phyloP scores from a whole-genome alignment of 306 rosid species.

The Gleditsia sinensis region DNA sequence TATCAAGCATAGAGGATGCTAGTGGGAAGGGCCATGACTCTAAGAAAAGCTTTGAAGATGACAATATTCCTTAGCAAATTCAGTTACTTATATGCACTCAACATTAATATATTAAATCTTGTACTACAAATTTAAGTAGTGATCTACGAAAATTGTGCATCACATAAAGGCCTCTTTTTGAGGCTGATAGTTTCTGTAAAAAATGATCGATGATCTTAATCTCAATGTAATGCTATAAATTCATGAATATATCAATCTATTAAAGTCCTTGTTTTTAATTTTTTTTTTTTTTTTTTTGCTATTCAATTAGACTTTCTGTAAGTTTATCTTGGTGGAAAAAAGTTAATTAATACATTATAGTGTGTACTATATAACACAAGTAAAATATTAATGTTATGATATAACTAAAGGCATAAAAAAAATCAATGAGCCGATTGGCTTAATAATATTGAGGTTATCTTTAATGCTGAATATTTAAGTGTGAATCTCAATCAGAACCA shows the following conservation, averaged over 20 bases:
- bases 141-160: neutral
- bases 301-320: neutral
- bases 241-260: neutral
- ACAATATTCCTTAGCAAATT: conserved; percentile 28
- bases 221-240: too few relatives aligned
- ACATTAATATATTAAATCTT: neutral
- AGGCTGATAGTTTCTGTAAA: neutral
- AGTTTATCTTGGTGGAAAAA: neutral
- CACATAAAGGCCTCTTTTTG: neutral
- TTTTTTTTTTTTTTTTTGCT: too few relatives aligned
- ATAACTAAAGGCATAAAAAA: too few relatives aligned
- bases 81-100: neutral
- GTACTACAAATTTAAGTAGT: neutral
- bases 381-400: too few relatives aligned
- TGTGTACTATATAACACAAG: too few relatives aligned
- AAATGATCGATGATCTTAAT: neutral
- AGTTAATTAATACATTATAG: too few relatives aligned
- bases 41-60: conserved; percentile 30
- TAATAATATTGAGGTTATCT: too few relatives aligned
- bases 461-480: too few relatives aligned
- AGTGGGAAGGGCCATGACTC: conserved; percentile 22
- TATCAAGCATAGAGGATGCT: conserved; percentile 30
- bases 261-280: neutral
- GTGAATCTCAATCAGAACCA: too few relatives aligned
- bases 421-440: too few relatives aligned